These are phyloP conservation scores for Agapanthus africanus DNA, from an alignment of 106 monocot genomes.

Conservation along the genomic window DNA sequence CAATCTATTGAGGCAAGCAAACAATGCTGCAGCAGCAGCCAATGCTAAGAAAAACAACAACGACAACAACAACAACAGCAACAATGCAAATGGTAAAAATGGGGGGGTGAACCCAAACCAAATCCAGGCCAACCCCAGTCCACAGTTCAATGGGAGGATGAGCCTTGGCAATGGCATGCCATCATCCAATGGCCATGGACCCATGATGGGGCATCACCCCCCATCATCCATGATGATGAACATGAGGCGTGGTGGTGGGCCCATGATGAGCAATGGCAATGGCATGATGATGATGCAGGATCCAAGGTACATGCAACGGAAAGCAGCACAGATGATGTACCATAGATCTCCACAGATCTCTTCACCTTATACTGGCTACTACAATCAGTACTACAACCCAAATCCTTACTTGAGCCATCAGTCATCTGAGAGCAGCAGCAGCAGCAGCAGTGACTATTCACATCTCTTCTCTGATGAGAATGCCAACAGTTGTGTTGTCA, in stretches of 20 bases:
- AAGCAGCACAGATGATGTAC: slow-evolving; percentile 88
- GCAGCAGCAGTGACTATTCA: slow-evolving; percentile 28
- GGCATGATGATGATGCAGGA: slow-evolving; percentile 35
- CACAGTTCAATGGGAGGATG: slow-evolving; percentile 34
- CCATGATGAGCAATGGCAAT: slow-evolving; percentile 18
- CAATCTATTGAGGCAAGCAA: slow-evolving; percentile 26
- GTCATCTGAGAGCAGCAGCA: slow-evolving; percentile 11
- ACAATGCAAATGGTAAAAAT: no score
- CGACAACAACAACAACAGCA: no score
- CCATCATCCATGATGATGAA: slow-evolving; percentile 42
- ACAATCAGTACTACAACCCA: slow-evolving; percentile 23
- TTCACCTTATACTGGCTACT: slow-evolving; percentile 66
- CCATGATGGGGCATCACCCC: slow-evolving; percentile 37
- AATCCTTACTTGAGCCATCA: slow-evolving; percentile 11
- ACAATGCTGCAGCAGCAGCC: slow-evolving; percentile 1
- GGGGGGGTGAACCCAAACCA: slow-evolving; percentile 25
- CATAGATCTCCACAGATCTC: slow-evolving; percentile 53
- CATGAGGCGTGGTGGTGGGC: slow-evolving; percentile 24
- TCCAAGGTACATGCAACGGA: slow-evolving; percentile 31
- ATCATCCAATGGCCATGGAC: no score
- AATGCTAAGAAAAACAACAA: slow-evolving; percentile 17
- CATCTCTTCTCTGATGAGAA: slow-evolving; percentile 94
- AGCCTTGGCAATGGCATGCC: slow-evolving; percentile 18
- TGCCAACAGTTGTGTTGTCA: slow-evolving; percentile 60
- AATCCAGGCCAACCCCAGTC: slow-evolving; percentile 18